phyloP scores from a whole-genome alignment of 345 rosid genomes.

The Euclidium syriacum region DNA sequence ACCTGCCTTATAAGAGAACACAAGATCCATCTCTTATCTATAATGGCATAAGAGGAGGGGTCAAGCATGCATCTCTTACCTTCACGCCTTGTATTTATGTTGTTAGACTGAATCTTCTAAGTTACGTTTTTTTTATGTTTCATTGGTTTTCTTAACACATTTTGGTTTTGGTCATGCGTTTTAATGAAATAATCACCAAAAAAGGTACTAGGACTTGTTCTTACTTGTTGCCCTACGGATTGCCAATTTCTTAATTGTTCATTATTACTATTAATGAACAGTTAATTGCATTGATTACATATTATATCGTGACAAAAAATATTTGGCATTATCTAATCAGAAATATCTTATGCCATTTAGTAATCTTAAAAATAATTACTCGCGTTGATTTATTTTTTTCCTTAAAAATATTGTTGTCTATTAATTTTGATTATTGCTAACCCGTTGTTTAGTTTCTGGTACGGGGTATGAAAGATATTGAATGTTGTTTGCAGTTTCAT shows the following conservation, averaged over 20 bases:
- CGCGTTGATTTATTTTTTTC: no score
- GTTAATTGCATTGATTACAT: no score
- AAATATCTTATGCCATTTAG: no score
- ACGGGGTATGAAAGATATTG: neutral
- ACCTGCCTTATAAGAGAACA: slow-evolving; percentile 13
- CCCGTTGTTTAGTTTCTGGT: no score
- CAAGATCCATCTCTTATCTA: slow-evolving; percentile 11
- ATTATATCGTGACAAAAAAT: no score
- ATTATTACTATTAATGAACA: no score
- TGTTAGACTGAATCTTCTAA: slow-evolving; percentile 24
- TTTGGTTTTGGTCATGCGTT: neutral
- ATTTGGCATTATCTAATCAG: no score
- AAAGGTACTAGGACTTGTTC: neutral
- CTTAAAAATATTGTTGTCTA: no score
- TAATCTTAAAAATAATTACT: no score
- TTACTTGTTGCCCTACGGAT: neutral
- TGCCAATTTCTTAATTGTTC: neutral
- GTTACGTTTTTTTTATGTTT: slow-evolving; percentile 15
- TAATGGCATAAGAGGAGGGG: slow-evolving; percentile 26
- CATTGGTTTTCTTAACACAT: neutral
- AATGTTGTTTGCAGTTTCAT: neutral
- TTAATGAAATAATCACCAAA: neutral
- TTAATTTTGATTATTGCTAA: no score
- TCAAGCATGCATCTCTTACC: slow-evolving; percentile 31
- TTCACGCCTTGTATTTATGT: slow-evolving; percentile 27